A percentile compares a stretch with the other conserved stretches of the same genome.
phyloP scores from a whole-genome alignment of 2,329 filamentous ascomycete genomes.

The Dactylonectria estremocensis region DNA sequence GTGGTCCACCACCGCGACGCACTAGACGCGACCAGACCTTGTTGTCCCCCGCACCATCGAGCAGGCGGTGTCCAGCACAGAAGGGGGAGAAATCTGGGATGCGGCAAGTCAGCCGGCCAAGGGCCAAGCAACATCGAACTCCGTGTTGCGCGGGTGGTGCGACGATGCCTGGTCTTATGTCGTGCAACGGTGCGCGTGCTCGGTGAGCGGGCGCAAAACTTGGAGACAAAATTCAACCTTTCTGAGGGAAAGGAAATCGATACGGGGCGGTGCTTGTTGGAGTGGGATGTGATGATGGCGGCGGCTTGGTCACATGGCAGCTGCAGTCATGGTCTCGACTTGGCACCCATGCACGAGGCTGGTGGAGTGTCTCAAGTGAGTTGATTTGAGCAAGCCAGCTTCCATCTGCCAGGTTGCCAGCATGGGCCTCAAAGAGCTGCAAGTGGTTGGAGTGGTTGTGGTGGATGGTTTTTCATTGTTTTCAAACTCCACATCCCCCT shows the following conservation, averaged over 20 bases:
- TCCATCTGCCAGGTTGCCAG: too few species aligned
- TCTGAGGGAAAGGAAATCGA: background rate
- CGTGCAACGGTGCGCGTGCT: background rate
- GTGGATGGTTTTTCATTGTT: background rate
- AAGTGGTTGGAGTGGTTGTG: background rate
- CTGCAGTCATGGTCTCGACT: conserved; percentile 13
- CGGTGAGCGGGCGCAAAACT: background rate
- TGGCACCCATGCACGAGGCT: background rate
- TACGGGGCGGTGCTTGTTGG: background rate
- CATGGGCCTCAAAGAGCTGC: background rate
- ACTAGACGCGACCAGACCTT: conserved; percentile 5
- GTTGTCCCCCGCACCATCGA: background rate
- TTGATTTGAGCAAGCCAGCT: background rate
- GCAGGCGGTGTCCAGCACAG: background rate
- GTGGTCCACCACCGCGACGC: background rate
- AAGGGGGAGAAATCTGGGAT: background rate
- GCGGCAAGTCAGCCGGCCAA: background rate
- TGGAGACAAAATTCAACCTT: background rate
- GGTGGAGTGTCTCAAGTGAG: background rate
- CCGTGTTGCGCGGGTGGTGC: too few species aligned
- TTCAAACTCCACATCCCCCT: too few species aligned
- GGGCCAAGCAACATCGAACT: too few species aligned
- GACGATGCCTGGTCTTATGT: background rate
- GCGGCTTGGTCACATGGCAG: conserved; percentile 20
- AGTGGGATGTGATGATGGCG: background rate